Evolutionary conservation across 345 rosid species (phyloP).

Genomic region (Noccaea bulbosa): DNA sequence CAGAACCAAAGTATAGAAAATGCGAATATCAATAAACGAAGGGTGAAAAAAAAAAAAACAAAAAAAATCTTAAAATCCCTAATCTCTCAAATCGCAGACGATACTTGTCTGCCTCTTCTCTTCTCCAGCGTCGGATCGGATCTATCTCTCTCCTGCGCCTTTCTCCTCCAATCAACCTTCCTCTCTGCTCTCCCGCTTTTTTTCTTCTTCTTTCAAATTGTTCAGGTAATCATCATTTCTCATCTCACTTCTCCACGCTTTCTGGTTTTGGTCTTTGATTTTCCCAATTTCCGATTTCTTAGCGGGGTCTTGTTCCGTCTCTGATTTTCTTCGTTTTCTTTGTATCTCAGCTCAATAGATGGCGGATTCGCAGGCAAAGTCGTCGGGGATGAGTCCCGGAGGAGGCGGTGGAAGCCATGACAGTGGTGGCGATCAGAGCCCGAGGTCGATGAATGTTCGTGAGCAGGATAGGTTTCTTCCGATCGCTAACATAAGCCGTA

Average conservation of each 20-base stretch:
- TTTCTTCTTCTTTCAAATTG: slow-evolving; percentile 48
- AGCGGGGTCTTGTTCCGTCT: neutral
- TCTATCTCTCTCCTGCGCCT: slow-evolving; percentile 45
- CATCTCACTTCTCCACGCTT: neutral
- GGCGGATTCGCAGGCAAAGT: slow-evolving; percentile 47
- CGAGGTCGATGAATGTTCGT: slow-evolving; percentile 58
- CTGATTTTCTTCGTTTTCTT: slow-evolving; percentile 6
- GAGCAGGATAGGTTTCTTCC: slow-evolving; percentile 75
- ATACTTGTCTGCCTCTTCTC: slow-evolving; percentile 50
- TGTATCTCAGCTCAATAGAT: slow-evolving; percentile 18
- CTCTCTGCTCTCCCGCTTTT: slow-evolving; percentile 51
- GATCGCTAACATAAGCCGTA: slow-evolving; percentile 71
- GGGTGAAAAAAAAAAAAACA: slow-evolving; percentile 56
- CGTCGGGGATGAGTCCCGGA: slow-evolving; percentile 48
- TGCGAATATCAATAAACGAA: slow-evolving; percentile 39
- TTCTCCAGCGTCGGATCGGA: slow-evolving; percentile 99
- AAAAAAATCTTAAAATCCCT: slow-evolving; percentile 43
- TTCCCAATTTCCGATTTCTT: slow-evolving; percentile 17
- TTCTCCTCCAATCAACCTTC: slow-evolving; percentile 45
- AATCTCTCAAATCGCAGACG: slow-evolving; percentile 54
- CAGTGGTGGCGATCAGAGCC: slow-evolving; percentile 91
- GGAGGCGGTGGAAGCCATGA: slow-evolving; percentile 82
- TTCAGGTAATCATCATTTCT: slow-evolving; percentile 3
- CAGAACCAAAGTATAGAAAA: too few relatives aligned
- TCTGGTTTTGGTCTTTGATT: slow-evolving; percentile 15